Evolutionary conservation across 495 filamentous ascomycete genomes (phyloP).

Genomic region (Tuber magnatum): DNA sequence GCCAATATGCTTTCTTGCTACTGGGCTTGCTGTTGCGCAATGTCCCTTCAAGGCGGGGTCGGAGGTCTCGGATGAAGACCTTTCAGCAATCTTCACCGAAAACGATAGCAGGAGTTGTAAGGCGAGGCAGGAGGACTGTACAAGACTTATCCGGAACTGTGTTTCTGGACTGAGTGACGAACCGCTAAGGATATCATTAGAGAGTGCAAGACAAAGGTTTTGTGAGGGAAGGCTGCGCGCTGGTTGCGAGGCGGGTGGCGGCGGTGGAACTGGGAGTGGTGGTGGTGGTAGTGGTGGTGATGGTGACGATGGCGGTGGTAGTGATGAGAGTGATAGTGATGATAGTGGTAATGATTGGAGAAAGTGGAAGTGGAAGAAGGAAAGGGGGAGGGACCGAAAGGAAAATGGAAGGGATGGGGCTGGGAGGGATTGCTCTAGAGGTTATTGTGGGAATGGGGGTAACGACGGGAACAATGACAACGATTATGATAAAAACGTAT

Average conservation of each 20-base stretch:
- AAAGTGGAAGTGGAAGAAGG: background rate
- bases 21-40: background rate
- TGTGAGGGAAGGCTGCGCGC: background rate
- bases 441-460: background rate
- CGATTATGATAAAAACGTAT: background rate
- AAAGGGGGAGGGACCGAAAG: background rate
- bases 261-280: background rate
- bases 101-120: background rate
- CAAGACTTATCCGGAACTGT: background rate
- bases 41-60: background rate
- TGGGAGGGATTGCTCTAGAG: too few species aligned
- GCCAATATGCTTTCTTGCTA: background rate
- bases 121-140: background rate
- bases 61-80: background rate
- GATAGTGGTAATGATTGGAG: background rate
- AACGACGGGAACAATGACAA: background rate
- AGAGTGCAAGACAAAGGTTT: background rate
- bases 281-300: background rate
- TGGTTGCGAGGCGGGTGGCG: background rate
- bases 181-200: background rate
- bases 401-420: background rate
- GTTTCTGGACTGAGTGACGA: background rate
- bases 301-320: too few species aligned
- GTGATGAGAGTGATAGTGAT: too few species aligned
- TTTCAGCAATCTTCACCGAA: background rate